phyloP scores from a whole-genome alignment of 2,329 filamentous ascomycete species.

The Pseudogymnoascus sp. region DNA sequence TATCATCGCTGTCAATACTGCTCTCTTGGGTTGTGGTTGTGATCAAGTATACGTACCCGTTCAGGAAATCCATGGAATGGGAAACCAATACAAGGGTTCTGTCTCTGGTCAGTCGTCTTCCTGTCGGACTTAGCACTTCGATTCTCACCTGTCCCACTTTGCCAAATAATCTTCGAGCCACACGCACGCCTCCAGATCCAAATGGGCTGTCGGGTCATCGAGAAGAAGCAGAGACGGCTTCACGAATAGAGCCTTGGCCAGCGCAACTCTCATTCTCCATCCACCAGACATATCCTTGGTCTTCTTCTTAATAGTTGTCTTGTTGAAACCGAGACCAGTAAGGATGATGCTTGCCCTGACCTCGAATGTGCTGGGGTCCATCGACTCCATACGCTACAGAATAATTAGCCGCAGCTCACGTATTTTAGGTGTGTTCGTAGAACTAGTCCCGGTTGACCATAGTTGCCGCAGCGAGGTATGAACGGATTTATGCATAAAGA shows the following conservation, averaged over 20 bases:
- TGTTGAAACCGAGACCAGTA: constrained; percentile 99
- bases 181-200: constrained; percentile 98
- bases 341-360: constrained; percentile 93
- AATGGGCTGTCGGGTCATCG: constrained; percentile 96
- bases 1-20: background rate
- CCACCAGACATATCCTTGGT: constrained; percentile 99
- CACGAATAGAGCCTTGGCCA: constrained; percentile 96
- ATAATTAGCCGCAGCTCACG: constrained; percentile 14
- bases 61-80: constrained; percentile 97
- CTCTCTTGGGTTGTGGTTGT: background rate
- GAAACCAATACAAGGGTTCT: constrained; percentile 93
- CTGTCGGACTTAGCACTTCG: background rate
- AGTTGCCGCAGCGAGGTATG: background rate
- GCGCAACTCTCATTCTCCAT: constrained; percentile 98
- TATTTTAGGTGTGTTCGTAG: background rate
- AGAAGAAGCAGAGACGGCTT: constrained; percentile 92
- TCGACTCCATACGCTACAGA: constrained; percentile 87
- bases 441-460: constrained; percentile 19
- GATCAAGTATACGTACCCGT: constrained; percentile 40
- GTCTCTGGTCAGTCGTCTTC: background rate
- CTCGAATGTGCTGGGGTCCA: constrained; percentile 96
- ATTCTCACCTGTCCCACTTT: constrained; percentile 68
- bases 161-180: constrained; percentile 99
- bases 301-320: constrained; percentile 95
- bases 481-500: background rate